Conservation (phyloP, 208 protist species). For the Endotrypanum monterogeii region DNA sequence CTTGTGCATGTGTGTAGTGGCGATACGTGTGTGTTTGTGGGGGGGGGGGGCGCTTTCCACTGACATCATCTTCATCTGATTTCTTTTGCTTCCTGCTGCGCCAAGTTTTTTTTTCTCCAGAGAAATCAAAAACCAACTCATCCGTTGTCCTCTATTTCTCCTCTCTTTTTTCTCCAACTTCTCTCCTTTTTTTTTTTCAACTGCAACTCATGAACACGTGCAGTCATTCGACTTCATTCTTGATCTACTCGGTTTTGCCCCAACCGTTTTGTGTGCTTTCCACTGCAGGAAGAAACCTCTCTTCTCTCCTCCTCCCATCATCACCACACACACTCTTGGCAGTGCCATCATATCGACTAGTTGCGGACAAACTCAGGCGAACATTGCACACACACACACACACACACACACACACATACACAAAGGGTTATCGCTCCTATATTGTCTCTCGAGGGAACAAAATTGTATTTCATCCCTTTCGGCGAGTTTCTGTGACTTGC, state of each 20-base stretch:
- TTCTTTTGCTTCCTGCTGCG: background rate
- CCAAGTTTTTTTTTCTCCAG: no score
- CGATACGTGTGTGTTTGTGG: background rate
- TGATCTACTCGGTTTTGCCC: background rate
- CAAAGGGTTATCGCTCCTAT: background rate
- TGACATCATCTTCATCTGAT: background rate
- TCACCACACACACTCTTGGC: background rate
- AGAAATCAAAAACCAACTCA: background rate
- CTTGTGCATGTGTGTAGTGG: background rate
- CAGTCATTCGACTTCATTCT: background rate
- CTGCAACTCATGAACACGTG: background rate
- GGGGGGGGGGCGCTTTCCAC: background rate
- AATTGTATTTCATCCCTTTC: background rate
- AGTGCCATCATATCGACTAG: background rate
- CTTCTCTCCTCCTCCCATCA: no score
- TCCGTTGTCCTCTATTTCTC: background rate
- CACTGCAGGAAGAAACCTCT: background rate
- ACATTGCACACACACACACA: background rate
- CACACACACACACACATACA: background rate
- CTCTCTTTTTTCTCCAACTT: background rate
- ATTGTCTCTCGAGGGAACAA: background rate
- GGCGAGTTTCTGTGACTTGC: background rate
- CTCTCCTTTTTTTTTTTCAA: background rate
- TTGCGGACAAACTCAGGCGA: background rate
- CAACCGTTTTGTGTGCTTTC: background rate